phyloP scores from a whole-genome alignment of 768 basidiomycete species.

The Termitomyces sp. region DNA sequence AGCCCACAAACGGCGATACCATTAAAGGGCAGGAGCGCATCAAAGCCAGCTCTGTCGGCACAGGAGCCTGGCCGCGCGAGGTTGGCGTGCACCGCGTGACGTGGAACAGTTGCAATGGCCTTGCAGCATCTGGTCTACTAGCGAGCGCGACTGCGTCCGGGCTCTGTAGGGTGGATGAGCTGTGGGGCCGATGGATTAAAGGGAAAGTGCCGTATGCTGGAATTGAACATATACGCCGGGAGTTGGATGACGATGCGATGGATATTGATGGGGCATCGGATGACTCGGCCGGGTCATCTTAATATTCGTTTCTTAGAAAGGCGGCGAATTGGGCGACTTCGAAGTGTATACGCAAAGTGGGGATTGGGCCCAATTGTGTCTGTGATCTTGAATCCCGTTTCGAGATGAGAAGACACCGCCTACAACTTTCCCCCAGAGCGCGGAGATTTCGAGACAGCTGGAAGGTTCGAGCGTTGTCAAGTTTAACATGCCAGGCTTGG shows the following conservation, averaged over 20 bases:
- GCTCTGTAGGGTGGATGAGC: constrained; percentile 78
- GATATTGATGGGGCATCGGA: constrained; percentile 36
- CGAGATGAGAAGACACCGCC: no score
- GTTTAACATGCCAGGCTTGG: no score
- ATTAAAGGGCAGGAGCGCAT: constrained; percentile 22
- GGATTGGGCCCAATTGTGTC: no score
- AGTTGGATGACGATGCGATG: constrained; percentile 45
- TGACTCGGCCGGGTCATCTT: constrained; percentile 22
- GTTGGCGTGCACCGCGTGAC: constrained; percentile 72
- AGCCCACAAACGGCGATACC: constrained; percentile 27
- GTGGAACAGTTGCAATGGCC: constrained; percentile 81
- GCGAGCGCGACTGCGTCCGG: constrained; percentile 84
- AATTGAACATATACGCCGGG: constrained; percentile 59
- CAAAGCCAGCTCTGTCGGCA: constrained; percentile 31
- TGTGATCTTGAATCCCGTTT: no score
- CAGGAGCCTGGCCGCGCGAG: constrained; percentile 77
- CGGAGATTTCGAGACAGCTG: no score
- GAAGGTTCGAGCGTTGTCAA: no score
- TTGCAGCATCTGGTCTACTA: constrained; percentile 53
- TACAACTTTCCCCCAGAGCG: no score
- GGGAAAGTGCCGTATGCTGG: constrained; percentile 65
- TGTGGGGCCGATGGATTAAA: constrained; percentile 72
- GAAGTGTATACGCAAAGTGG: no score
- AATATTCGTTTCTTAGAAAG: not conserved
- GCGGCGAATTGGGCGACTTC: no score